These are phyloP conservation scores for Cercophora sp. DNA, from an alignment of 495 filamentous ascomycete genomes.

Conservation along the genomic window DNA sequence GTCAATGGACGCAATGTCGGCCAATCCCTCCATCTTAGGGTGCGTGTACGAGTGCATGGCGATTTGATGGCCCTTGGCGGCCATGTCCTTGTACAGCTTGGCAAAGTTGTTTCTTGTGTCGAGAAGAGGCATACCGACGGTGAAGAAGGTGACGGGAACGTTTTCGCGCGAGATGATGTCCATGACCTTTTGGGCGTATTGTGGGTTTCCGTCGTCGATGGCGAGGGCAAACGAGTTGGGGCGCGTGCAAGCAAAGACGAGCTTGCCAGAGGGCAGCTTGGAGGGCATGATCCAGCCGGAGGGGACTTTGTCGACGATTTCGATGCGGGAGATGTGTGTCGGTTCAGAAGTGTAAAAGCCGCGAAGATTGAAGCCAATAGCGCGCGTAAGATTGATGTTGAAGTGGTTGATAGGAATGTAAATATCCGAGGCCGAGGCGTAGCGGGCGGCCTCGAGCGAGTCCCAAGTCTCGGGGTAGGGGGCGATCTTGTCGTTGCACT, in stretches of 20 bases:
- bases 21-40: slow-evolving; percentile 66
- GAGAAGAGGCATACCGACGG: slow-evolving; percentile 61
- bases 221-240: slow-evolving; percentile 77
- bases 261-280: slow-evolving; percentile 59
- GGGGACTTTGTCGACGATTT: slow-evolving; percentile 58
- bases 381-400: slow-evolving; percentile 54
- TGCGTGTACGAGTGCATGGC: slow-evolving; percentile 73
- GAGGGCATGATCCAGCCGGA: slow-evolving; percentile 47
- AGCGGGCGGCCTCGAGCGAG: slow-evolving; percentile 64
- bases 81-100: slow-evolving; percentile 63
- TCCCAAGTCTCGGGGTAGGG: slow-evolving; percentile 75
- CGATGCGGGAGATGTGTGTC: slow-evolving; percentile 56
- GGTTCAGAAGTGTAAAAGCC: slow-evolving; percentile 59
- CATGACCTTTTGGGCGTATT: slow-evolving; percentile 60
- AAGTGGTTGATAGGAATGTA: slow-evolving; percentile 77
- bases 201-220: slow-evolving; percentile 72
- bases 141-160: slow-evolving; percentile 76
- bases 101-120: slow-evolving; percentile 58
- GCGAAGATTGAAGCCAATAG: slow-evolving; percentile 63
- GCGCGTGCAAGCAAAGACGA: slow-evolving; percentile 63
- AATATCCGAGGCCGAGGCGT: slow-evolving; percentile 57
- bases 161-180: slow-evolving; percentile 56
- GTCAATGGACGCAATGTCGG: slow-evolving; percentile 57
- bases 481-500: slow-evolving; percentile 54
- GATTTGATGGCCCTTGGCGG: slow-evolving; percentile 64